These are phyloP conservation scores for Chlorophyllum brunneum DNA, from an alignment of 768 basidiomycete genomes.

Conservation along the genomic window DNA sequence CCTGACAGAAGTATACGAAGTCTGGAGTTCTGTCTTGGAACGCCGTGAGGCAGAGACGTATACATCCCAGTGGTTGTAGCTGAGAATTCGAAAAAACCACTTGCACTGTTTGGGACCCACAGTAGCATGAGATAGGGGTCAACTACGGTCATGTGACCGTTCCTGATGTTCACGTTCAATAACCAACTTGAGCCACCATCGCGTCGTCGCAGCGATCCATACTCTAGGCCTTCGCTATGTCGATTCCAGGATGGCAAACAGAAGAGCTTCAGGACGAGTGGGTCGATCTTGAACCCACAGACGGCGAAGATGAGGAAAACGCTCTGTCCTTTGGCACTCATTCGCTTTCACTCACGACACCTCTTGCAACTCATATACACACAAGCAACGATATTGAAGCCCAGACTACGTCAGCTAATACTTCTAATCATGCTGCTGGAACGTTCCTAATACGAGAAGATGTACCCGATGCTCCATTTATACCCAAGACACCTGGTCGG, in stretches of 20 bases:
- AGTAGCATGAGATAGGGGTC: background rate
- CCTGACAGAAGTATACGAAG: no score
- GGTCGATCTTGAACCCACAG: conserved; percentile 59
- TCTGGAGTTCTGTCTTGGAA: no score
- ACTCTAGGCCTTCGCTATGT: conserved; percentile 15
- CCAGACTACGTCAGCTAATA: conserved; percentile 22
- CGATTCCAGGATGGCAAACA: conserved; percentile 74
- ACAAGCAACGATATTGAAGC: conserved; percentile 36
- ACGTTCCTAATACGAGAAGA: conserved; percentile 79
- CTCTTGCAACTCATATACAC: conserved; percentile 50
- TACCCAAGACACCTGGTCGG: conserved; percentile 65
- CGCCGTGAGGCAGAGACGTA: no score
- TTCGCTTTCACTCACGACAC: conserved; percentile 58
- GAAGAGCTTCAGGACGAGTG: conserved; percentile 92
- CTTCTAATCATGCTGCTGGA: conserved; percentile 40
- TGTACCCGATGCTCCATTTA: conserved; percentile 46
- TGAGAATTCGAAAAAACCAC: no score
- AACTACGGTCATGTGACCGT: conserved; percentile 1
- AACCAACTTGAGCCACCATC: background rate
- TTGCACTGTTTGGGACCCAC: no score
- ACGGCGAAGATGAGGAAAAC: conserved; percentile 32
- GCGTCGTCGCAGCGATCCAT: conserved; percentile 23
- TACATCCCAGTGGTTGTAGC: no score
- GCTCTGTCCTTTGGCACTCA: conserved; percentile 44
- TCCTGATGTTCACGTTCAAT: background rate